phyloP scores from a whole-genome alignment of 2,329 filamentous ascomycete species.

The Diaporthe vaccinii region DNA sequence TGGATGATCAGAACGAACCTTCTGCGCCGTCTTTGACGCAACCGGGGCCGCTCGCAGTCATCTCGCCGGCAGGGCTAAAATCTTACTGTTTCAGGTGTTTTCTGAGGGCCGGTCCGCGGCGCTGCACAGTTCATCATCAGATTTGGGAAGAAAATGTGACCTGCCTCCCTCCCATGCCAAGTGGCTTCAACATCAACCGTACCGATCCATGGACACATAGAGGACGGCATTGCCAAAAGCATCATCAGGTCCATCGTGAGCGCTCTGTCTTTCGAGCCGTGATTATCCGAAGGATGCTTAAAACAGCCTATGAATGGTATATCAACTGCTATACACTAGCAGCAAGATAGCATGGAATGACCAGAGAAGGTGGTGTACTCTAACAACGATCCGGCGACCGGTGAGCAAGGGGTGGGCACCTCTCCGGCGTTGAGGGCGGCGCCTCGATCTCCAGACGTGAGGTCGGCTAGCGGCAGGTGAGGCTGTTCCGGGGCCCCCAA shows the following conservation, averaged over 20 bases:
- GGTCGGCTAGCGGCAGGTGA: slow-evolving; percentile 30
- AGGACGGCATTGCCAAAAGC: too few relatives aligned
- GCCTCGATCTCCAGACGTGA: slow-evolving; percentile 27
- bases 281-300: slow-evolving; percentile 30
- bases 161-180: neutral
- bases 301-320: slow-evolving; percentile 17
- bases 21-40: neutral
- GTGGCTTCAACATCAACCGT: slow-evolving; percentile 3
- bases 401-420: slow-evolving; percentile 34
- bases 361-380: slow-evolving; percentile 33
- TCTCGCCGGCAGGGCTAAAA: slow-evolving; percentile 31
- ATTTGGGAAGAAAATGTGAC: slow-evolving; percentile 19
- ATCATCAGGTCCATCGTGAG: neutral
- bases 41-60: neutral
- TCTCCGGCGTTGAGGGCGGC: slow-evolving; percentile 32
- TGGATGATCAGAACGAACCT: slow-evolving; percentile 8
- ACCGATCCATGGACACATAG: neutral
- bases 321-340: slow-evolving; percentile 32
- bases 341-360: slow-evolving; percentile 22
- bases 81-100: slow-evolving; percentile 30
- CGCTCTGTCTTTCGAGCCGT: slow-evolving; percentile 6
- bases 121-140: slow-evolving; percentile 7
- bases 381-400: slow-evolving; percentile 35
- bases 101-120: slow-evolving; percentile 38
- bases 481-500: slow-evolving; percentile 6